These are phyloP conservation scores for Lepidium sativum DNA, from an alignment of 345 rosid species.

Conservation along the genomic window DNA sequence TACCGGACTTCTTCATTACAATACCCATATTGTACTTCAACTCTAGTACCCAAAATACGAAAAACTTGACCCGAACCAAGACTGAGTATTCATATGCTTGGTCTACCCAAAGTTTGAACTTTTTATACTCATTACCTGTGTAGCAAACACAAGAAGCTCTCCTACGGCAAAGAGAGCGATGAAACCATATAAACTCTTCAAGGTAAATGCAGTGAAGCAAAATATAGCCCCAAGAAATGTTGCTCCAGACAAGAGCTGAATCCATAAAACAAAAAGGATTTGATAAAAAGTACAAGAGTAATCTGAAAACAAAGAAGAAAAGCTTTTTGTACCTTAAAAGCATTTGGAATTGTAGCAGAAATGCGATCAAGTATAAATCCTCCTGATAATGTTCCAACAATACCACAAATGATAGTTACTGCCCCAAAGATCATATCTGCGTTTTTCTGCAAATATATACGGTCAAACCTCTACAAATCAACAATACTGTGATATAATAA, in stretches of 20 bases:
- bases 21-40: too few species aligned
- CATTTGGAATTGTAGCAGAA: constrained; percentile 66
- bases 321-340: constrained; percentile 51
- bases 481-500: too few species aligned
- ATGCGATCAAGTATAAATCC: constrained; percentile 61
- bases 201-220: constrained; percentile 76
- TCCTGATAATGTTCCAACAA: constrained; percentile 76
- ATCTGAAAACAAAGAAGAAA: neutral
- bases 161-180: constrained; percentile 68
- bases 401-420: constrained; percentile 75
- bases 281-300: neutral
- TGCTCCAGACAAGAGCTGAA: constrained; percentile 65
- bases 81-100: too few species aligned
- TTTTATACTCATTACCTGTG: constrained; percentile 51
- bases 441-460: constrained; percentile 17
- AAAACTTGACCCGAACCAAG: too few species aligned
- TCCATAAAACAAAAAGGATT: neutral
- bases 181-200: constrained; percentile 61
- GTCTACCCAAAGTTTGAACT: neutral
- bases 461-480: too few species aligned
- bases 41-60: too few species aligned
- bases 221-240: constrained; percentile 72
- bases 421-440: constrained; percentile 94
- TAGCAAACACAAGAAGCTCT: constrained; percentile 81
- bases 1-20: too few species aligned